A percentile compares a stretch with the other conserved stretches of the same genome.
Evolutionary conservation across 2,329 filamentous ascomycete genomes (phyloP).

Genomic region (Alternaria viburni): DNA sequence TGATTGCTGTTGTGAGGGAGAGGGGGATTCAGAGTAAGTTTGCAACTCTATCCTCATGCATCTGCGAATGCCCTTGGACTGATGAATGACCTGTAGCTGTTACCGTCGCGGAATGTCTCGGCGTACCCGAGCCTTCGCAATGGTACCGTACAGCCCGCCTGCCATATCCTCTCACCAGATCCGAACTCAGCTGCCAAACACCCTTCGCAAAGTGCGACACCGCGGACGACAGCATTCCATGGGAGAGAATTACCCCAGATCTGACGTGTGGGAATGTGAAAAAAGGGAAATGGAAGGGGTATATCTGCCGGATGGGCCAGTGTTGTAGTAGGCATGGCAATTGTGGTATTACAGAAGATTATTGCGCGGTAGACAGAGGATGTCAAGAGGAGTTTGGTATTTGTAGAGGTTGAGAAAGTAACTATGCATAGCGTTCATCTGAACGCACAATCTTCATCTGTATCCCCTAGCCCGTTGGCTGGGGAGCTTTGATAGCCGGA

Average conservation of each 20-base stretch:
- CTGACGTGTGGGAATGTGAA: neutral
- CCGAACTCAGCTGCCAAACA: fast-evolving
- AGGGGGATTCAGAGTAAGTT: slow-evolving; percentile 7
- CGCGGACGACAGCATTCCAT: neutral
- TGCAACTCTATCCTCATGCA: neutral
- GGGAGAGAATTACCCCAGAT: neutral
- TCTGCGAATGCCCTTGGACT: too few species aligned
- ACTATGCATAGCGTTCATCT: too few species aligned
- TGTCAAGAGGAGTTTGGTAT: neutral
- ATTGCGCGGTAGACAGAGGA: neutral
- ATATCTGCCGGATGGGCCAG: neutral
- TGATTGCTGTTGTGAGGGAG: slow-evolving; percentile 4
- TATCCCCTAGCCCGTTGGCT: too few species aligned
- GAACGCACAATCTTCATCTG: too few species aligned
- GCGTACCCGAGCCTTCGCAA: neutral
- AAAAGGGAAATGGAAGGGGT: neutral
- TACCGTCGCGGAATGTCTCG: slow-evolving; percentile 6
- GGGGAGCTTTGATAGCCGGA: too few species aligned
- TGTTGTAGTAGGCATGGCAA: slow-evolving; percentile 4
- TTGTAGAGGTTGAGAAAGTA: neutral
- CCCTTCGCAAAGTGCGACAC: neutral
- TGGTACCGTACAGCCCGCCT: slow-evolving; percentile 4
- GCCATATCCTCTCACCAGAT: neutral
- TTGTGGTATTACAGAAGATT: neutral
- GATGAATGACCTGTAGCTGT: neutral